Base-by-base conservation (phyloP, 352 stramenopile genomes). In the Phytopythium boreale region DNA sequence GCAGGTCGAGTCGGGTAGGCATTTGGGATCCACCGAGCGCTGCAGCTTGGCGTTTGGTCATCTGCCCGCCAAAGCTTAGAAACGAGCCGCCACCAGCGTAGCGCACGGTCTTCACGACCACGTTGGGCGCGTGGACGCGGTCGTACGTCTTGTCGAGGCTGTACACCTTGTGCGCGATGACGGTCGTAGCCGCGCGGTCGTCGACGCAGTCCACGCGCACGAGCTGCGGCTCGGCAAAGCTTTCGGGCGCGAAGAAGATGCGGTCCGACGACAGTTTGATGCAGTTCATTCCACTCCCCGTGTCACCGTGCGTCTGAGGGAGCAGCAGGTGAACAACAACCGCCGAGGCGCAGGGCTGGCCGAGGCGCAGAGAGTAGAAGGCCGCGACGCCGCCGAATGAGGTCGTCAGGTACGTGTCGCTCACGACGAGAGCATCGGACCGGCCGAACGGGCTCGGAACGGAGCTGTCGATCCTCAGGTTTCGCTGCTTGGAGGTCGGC, bases 271-370 rank as follows among this genome's bases (percentile, higher is more conserved):
- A 89, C 7, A 93, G 69, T 2, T 73, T 72, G 12, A 90, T 62
- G 15, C 69, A 75, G 37, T 71, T 66, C 20, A 14, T 24, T 17
- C 27, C 49, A 27, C 27, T 15, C 0, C 52, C 59, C 47, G 76
- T 64, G 60, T 93, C 84, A 22, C 34, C 56, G 19, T 47, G 53
- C 20, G 53, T 31, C 17, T 61, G 64, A 8, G 75, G 63, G 47
- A 88, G 76, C 64, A 88, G 63, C 43, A 93, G 52, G 58, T 93
- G 82, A 31, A 93, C 82, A 14, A 91, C 79, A 11, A 93, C 84
- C 5, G 77, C 74, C 19, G 84, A 91, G 26, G 72, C 59, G 65
- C 84, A 93, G n/a, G 63, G 46, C 62, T 87, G 68, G 10, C 71
- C 69, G 26, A 93, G 70, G n/a, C 69, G 70, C 6, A 93, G 66